Percentiles rank a stretch among this genome's conserved stretches.
These are phyloP conservation scores for Knoxia roxburghii DNA, from an alignment of 257 asterid genomes.

Conservation along the genomic window DNA sequence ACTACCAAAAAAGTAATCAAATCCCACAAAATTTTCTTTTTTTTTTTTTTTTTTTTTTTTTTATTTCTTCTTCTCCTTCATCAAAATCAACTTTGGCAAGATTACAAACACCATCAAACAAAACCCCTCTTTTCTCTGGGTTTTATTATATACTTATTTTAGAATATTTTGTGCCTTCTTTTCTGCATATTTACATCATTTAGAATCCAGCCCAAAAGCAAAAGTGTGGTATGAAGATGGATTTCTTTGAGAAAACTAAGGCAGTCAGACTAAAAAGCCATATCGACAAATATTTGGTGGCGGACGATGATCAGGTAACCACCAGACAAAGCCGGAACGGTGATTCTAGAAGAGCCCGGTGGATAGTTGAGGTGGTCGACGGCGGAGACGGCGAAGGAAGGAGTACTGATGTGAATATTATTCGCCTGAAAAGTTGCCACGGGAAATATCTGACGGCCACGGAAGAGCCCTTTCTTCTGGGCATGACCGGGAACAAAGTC, in stretches of 20 bases:
- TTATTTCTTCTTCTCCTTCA: conserved; percentile 5
- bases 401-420: too few species aligned
- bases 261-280: conserved; percentile 67
- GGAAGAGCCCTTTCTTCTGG: conserved; percentile 50
- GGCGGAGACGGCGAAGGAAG: conserved; percentile 24
- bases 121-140: conserved; percentile 16
- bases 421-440: conserved; percentile 72
- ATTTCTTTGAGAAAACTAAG: conserved; percentile 52
- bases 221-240: conserved; percentile 38
- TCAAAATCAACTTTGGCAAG: not conserved
- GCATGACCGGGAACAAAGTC: conserved; percentile 78
- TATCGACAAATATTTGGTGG: conserved; percentile 64
- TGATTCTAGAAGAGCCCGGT: conserved; percentile 51
- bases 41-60: not conserved
- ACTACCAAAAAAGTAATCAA: not conserved
- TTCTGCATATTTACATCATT: not conserved
- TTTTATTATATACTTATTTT: not conserved
- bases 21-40: too few species aligned
- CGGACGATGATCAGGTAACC: conserved; percentile 66
- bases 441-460: conserved; percentile 67
- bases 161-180: not conserved
- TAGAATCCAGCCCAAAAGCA: not conserved
- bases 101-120: conserved; percentile 20
- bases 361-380: conserved; percentile 77
- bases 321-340: conserved; percentile 73